A percentile compares a stretch with the other conserved stretches of the same genome.
Evolutionary conservation across 129 eudicot species (phyloP).

Genomic region (Chrysanthemum seticuspe): DNA sequence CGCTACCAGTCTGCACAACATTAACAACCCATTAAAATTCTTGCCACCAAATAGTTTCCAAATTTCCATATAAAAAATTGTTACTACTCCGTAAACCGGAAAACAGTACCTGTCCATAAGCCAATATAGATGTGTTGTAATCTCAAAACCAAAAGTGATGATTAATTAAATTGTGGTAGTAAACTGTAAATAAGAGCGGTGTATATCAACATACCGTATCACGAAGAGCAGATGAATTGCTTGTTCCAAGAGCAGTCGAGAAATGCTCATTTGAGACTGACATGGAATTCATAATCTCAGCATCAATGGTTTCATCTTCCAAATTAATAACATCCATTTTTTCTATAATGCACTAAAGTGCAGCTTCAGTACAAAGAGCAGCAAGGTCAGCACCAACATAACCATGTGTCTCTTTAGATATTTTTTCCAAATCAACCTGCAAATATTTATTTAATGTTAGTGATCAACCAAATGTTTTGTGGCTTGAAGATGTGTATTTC

Average conservation of each 20-base stretch:
- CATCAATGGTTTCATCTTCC: constrained; percentile 69
- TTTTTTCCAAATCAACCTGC: no score
- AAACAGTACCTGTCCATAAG: constrained; percentile 79
- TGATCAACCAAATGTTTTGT: no score
- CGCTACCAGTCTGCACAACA: constrained; percentile 79
- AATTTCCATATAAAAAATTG: not conserved
- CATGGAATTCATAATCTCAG: constrained; percentile 51
- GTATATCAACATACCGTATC: not conserved
- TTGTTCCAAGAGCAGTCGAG: constrained; percentile 8
- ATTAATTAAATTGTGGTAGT: not conserved
- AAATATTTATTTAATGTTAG: no score
- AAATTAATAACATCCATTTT: no score
- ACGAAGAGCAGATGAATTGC: constrained; percentile 12
- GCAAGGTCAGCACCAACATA: no score
- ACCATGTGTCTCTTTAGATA: no score
- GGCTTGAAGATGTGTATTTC: no score
- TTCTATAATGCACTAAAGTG: no score
- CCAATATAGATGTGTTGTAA: constrained; percentile 78
- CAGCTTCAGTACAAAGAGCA: no score
- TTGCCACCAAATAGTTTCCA: not conserved
- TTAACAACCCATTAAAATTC: not conserved
- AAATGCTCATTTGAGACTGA: constrained; percentile 17
- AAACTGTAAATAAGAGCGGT: not conserved
- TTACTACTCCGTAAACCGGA: not conserved
- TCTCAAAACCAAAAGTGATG: constrained; percentile 30